These are phyloP conservation scores for Hericium coralloides DNA, from an alignment of 768 basidiomycete genomes.

Conservation along the genomic window DNA sequence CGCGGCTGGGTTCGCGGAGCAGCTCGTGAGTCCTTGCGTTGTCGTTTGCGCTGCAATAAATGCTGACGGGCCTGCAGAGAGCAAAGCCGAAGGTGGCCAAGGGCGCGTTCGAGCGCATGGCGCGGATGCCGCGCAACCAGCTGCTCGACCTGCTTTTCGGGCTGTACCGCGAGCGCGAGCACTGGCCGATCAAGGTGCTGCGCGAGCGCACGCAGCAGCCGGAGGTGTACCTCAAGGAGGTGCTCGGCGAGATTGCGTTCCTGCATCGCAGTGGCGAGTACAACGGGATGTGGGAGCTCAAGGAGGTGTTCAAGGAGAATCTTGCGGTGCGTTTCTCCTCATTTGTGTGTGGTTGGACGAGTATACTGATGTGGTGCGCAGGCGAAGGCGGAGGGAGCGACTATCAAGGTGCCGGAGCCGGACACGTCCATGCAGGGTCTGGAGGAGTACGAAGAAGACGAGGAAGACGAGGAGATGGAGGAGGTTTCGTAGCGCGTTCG, in stretches of 20 bases:
- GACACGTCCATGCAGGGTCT: conserved; percentile 38
- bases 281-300: conserved; percentile 75
- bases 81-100: conserved; percentile 54
- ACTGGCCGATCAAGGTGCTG: conserved; percentile 72
- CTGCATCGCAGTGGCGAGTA: conserved; percentile 75
- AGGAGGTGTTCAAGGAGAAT: conserved; percentile 59
- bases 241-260: conserved; percentile 65
- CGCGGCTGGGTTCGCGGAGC: conserved; percentile 51
- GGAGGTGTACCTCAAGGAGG: conserved; percentile 80
- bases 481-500: conserved; percentile 30
- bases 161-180: conserved; percentile 68
- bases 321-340: conserved; percentile 33
- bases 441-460: conserved; percentile 45
- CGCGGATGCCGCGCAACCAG: conserved; percentile 86
- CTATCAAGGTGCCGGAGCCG: conserved; percentile 3
- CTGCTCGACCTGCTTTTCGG: conserved; percentile 76
- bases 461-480: conserved; percentile 62
- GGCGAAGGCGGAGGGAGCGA: conserved; percentile 22
- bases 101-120: conserved; percentile 77
- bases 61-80: background rate
- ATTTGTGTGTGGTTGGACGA: background rate
- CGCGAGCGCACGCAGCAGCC: conserved; percentile 81
- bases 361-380: conserved; percentile 8
- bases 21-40: conserved; percentile 43
- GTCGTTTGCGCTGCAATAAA: conserved; percentile 5